These are phyloP conservation scores for Annulohypoxylon nitens DNA, from an alignment of 495 filamentous ascomycete species.

Conservation along the genomic window DNA sequence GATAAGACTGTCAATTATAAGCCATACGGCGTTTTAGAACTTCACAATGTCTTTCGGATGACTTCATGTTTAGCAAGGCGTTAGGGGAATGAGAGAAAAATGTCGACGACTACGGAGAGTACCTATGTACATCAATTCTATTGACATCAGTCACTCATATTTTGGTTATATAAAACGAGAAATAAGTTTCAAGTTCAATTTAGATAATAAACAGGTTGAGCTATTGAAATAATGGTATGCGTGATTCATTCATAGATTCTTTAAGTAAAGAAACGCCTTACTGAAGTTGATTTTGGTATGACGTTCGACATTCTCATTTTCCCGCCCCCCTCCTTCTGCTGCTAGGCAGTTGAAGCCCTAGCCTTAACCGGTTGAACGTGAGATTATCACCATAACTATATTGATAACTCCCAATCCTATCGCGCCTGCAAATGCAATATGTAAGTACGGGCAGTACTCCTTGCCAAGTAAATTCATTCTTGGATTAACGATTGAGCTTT, in stretches of 20 bases:
- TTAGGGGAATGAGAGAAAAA: constrained; percentile 11
- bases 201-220: background rate
- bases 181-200: background rate
- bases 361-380: background rate
- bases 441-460: no score
- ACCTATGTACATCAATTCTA: background rate
- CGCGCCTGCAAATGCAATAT: no score
- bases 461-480: background rate
- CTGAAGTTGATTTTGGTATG: background rate
- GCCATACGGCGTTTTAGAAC: background rate
- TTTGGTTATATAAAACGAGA: background rate
- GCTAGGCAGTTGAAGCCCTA: background rate
- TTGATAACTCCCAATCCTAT: no score
- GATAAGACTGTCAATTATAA: background rate
- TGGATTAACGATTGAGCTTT: background rate
- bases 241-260: background rate
- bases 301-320: background rate
- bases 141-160: background rate
- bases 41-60: constrained; percentile 2
- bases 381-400: background rate
- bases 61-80: constrained; percentile 21
- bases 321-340: background rate
- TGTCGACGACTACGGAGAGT: background rate
- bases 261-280: background rate
- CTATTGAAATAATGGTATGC: background rate